A percentile compares a stretch with the other conserved stretches of the same genome.
Evolutionary conservation across 2,329 filamentous ascomycete genomes (phyloP).

Genomic region (Didymosphaeria variabile): DNA sequence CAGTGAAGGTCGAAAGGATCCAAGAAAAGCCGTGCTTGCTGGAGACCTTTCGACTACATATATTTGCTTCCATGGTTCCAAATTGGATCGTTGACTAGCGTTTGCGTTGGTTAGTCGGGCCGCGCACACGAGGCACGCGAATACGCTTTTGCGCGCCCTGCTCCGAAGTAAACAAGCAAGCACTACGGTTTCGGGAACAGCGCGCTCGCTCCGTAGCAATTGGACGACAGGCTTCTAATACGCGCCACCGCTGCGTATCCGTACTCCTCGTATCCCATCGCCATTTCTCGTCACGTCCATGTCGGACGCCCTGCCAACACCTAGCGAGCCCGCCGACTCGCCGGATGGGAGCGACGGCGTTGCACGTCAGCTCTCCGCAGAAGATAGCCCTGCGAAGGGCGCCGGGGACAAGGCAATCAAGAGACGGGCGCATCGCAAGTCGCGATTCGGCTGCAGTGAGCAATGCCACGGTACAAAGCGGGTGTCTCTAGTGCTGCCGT

Average conservation of each 20-base stretch:
- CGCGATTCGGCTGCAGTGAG: conserved; percentile 34
- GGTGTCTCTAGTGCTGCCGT: no score
- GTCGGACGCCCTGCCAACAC: conserved; percentile 3
- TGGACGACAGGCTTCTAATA: background rate
- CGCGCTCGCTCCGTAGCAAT: conserved; percentile 9
- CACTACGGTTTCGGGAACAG: background rate
- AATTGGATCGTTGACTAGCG: background rate
- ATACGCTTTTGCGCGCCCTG: conserved; percentile 7
- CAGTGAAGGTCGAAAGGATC: background rate
- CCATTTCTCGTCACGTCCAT: background rate
- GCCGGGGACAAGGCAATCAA: conserved; percentile 20
- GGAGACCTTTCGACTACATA: background rate
- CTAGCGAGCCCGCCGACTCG: conserved; percentile 4
- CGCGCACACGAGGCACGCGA: conserved; percentile 5
- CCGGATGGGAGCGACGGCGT: background rate
- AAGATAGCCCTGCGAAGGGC: background rate
- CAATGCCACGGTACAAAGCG: no score
- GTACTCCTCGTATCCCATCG: conserved; percentile 12
- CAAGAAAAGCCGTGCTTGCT: no score
- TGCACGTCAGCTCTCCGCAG: background rate
- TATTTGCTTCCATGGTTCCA: background rate
- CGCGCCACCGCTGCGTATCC: conserved; percentile 11
- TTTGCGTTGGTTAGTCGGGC: conserved; percentile 1
- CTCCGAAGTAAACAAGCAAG: conserved; percentile 10
- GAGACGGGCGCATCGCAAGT: conserved; percentile 39